These are phyloP conservation scores for Scedosporium minutisporum DNA, from an alignment of 2,329 filamentous ascomycete genomes.

Conservation along the genomic window DNA sequence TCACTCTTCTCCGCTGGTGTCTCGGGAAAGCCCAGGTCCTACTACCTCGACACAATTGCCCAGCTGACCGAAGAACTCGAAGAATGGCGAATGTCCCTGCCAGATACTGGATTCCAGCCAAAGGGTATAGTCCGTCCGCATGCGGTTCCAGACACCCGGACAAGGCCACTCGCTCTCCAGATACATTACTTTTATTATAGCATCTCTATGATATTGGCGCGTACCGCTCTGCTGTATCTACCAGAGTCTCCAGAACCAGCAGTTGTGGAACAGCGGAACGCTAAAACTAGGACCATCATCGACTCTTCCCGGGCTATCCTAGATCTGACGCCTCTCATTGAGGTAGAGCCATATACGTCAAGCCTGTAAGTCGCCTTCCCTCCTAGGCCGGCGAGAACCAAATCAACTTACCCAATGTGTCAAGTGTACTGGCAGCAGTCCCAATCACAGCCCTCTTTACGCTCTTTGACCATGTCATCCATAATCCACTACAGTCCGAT, in stretches of 20 bases:
- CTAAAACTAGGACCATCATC: conserved; percentile 13
- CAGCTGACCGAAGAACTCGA: conserved; percentile 18
- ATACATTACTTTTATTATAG: conserved; percentile 20
- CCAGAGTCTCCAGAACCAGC: conserved; percentile 8
- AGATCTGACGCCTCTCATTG: conserved; percentile 18
- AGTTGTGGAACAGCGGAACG: conserved; percentile 6
- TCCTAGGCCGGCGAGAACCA: background rate
- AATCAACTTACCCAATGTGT: background rate
- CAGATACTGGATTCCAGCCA: background rate
- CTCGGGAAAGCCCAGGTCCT: conserved; percentile 14
- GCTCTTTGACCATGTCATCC: conserved; percentile 30
- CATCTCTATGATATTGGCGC: conserved; percentile 16
- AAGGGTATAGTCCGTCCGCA: background rate
- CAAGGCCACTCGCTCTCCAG: conserved; percentile 8
- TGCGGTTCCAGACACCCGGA: background rate
- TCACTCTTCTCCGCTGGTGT: conserved; percentile 20
- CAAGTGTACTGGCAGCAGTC: conserved; percentile 22
- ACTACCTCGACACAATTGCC: conserved; percentile 17
- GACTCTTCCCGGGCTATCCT: conserved; percentile 16
- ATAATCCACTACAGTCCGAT: conserved; percentile 24
- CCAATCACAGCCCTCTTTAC: conserved; percentile 28
- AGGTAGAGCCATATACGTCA: conserved; percentile 19
- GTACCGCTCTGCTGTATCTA: conserved; percentile 13
- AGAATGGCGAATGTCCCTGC: conserved; percentile 13
- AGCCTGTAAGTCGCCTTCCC: conserved; percentile 9